Percentiles rank a stretch among this genome's conserved stretches.
Evolutionary conservation across 768 basidiomycete genomes (phyloP).

Genomic region (Pisolithus albus): DNA sequence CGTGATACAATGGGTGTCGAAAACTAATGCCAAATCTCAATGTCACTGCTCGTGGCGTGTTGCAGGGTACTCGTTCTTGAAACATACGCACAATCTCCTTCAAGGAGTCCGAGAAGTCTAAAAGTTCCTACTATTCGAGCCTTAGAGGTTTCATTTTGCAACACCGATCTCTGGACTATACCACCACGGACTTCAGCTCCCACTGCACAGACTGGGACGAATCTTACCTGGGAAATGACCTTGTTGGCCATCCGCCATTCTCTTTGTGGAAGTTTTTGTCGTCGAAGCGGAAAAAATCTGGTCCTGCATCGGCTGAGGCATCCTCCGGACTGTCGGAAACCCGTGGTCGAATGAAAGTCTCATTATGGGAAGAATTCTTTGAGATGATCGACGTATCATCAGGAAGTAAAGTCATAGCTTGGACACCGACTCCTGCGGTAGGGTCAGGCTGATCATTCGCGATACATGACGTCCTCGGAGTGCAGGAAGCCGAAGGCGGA

Average conservation of each 20-base stretch:
- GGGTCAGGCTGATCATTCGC: constrained; percentile 6
- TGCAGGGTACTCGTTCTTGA: too few species aligned
- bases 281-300: constrained; percentile 19
- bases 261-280: constrained; percentile 1
- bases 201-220: background rate
- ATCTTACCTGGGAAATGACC: background rate
- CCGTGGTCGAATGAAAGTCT: constrained; percentile 12
- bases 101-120: background rate
- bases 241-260: background rate
- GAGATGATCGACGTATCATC: background rate
- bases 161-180: background rate
- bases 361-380: background rate
- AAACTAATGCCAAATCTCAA: too few species aligned
- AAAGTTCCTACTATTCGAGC: background rate
- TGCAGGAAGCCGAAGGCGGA: background rate
- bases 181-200: background rate
- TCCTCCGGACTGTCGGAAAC: constrained; percentile 7
- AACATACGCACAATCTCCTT: too few species aligned
- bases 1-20: too few species aligned
- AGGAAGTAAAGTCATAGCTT: constrained; percentile 1
- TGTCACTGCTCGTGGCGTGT: too few species aligned
- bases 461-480: too few species aligned
- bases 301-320: constrained; percentile 17
- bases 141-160: background rate
- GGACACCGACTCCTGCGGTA: background rate